These are phyloP conservation scores for Adiantum capillusveneris DNA, from an alignment of 75 land plant species.

Conservation along the genomic window DNA sequence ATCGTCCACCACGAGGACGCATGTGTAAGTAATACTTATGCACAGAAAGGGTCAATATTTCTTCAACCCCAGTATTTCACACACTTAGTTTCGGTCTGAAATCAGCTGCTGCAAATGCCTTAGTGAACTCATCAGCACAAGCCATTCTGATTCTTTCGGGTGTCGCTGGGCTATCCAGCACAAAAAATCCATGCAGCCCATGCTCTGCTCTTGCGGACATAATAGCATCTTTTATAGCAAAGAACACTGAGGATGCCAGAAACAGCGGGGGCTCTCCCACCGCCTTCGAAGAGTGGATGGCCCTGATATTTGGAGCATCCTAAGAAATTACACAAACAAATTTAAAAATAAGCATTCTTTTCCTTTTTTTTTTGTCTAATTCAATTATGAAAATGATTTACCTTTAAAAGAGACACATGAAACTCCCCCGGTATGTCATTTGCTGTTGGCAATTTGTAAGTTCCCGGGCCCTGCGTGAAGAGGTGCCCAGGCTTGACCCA, in stretches of 20 bases:
- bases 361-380: not conserved
- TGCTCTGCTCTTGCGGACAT: constrained; percentile 55
- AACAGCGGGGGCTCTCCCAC: constrained; percentile 96
- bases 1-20: too few species aligned
- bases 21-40: too few species aligned
- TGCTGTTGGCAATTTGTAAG: constrained; percentile 77
- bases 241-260: constrained; percentile 70
- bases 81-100: constrained; percentile 73
- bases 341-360: too few species aligned
- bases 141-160: constrained; percentile 94
- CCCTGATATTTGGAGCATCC: constrained; percentile 74
- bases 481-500: constrained; percentile 75
- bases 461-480: constrained; percentile 87
- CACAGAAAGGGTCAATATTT: not conserved
- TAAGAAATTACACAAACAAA: constrained; percentile 21
- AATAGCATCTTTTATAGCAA: constrained; percentile 91
- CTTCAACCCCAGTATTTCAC: too few species aligned
- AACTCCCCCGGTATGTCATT: constrained; percentile 85
- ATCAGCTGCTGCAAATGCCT: constrained; percentile 34
- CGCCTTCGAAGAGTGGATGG: constrained; percentile 90
- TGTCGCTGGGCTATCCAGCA: constrained; percentile 83
- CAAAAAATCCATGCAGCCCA: constrained; percentile 62
- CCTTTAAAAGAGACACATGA: constrained; percentile 85
- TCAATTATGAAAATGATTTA: constrained; percentile 6
- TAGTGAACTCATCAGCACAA: constrained; percentile 66